Base-by-base conservation (phyloP, 805 yeast genomes). In the Kodamaea kaohsiungensis region DNA sequence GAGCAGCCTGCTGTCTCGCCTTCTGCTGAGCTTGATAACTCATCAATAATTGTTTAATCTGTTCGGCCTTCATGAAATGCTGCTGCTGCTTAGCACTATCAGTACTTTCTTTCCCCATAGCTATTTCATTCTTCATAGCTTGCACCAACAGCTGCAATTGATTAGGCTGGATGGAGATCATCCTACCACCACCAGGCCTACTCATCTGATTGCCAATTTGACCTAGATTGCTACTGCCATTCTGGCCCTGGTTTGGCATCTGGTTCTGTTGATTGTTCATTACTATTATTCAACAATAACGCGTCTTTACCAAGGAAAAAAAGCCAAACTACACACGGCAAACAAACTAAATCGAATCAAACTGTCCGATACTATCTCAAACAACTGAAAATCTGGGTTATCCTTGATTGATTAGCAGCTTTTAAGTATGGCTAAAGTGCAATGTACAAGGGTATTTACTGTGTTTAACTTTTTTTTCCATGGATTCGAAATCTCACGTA, bases 41-140 rank as follows among this genome's bases (percentile, higher is more conserved):
- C 49, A 85, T 72, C 62, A 87, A 73, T 35, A 87, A 75, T 46
- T 81, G 81, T 65, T 83, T 86, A 58, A 87, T 83, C 52, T 79
- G 80, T 45, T 86, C 84, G 2, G 90, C 91, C 57, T 81, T 83
- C 56, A 76, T 76, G 60, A 82, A 69, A 60, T 86, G 87, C 57
- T 83, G 85, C 60, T 82, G 81, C 16, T 90, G 91, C 54, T 76
- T 83, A 0, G 81, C 78, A 22, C 79, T 82, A 35, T 76, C 76
- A 2, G 90, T 89, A 0, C 86, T 79, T 15, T 79, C 79, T 60
- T 81, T 83, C 1, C 91, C 91, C 60, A 81, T 80, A 18, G 82
- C 83, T 33, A 84, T 77, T 60, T 85, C 88, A 33, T 77, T 71
- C 49, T 80, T 81, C 58, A 84, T 82, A 52, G 84, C 87, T 56